Conservation (phyloP, 768 basidiomycete genomes). For the Butyriboletus loyo region DNA sequence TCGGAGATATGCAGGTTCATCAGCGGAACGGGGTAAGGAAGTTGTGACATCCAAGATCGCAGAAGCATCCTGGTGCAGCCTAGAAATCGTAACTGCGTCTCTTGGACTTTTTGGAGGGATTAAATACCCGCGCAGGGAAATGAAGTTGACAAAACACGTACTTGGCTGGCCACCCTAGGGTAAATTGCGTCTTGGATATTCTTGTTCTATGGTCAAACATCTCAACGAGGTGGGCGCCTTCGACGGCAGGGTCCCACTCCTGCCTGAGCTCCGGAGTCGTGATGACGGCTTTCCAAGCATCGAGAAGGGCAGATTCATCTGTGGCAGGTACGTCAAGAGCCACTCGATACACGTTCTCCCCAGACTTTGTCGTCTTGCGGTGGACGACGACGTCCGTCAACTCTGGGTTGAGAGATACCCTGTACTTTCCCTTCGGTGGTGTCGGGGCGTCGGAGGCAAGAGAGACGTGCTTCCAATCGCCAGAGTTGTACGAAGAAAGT, state of each 20-base stretch:
- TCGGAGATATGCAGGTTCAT: conserved; percentile 88
- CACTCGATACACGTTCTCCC: conserved; percentile 78
- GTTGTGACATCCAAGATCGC: conserved; percentile 90
- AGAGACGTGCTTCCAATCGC: conserved; percentile 80
- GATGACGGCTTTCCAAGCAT: conserved; percentile 78
- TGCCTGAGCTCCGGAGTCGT: conserved; percentile 83
- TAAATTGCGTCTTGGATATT: conserved; percentile 87
- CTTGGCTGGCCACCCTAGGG: conserved; percentile 96
- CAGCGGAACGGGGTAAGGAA: conserved; percentile 85
- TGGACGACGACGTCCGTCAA: conserved; percentile 75
- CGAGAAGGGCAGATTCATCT: conserved; percentile 58
- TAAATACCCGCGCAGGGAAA: conserved; percentile 6
- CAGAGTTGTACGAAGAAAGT: conserved; percentile 63
- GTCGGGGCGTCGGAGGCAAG: conserved; percentile 39
- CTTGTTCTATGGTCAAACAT: conserved; percentile 82
- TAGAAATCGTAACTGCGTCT: conserved; percentile 91
- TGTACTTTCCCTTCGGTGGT: conserved; percentile 60
- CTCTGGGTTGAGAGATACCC: conserved; percentile 51
- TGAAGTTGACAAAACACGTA: conserved; percentile 46
- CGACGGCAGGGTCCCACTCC: conserved; percentile 94
- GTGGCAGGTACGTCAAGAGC: conserved; percentile 70
- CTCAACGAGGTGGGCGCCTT: conserved; percentile 78
- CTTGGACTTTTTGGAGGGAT: conserved; percentile 59
- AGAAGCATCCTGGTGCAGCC: conserved; percentile 73
- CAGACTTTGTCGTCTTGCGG: conserved; percentile 61